Evolutionary conservation across 345 rosid species (phyloP).

Genomic region (Pistacia integerrima): DNA sequence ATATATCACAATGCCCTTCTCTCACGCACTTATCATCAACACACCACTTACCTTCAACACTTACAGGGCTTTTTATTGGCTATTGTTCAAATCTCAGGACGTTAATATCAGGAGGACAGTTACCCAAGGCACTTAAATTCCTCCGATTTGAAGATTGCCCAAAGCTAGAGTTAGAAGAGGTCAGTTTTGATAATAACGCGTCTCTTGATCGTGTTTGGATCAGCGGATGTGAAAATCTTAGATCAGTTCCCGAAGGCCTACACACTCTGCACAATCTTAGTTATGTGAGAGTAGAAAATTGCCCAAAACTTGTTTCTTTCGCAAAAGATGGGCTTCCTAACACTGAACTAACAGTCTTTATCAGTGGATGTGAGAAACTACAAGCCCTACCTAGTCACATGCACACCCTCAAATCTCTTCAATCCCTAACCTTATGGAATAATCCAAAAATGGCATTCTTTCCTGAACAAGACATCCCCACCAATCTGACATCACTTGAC

Average conservation of each 20-base stretch:
- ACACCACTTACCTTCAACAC: conserved; percentile 11
- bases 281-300: too few species aligned
- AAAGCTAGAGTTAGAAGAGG: background rate
- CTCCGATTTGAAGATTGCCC: too few species aligned
- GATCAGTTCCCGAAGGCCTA: background rate
- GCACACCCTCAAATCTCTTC: conserved; percentile 15
- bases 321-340: too few species aligned
- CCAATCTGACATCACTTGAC: conserved; percentile 18
- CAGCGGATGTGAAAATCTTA: too few species aligned
- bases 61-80: background rate
- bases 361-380: too few species aligned
- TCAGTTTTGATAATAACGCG: background rate
- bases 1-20: background rate
- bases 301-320: too few species aligned
- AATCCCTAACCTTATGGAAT: conserved; percentile 12
- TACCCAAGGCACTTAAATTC: background rate
- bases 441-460: conserved; percentile 13
- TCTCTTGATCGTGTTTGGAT: background rate
- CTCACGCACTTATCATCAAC: background rate
- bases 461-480: conserved; percentile 22
- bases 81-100: background rate
- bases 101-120: background rate
- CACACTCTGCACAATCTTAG: background rate
- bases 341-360: too few species aligned
- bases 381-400: conserved; percentile 3